Conservation (phyloP, 2,329 filamentous ascomycete species). For the Pseudodiploospora longispora region DNA sequence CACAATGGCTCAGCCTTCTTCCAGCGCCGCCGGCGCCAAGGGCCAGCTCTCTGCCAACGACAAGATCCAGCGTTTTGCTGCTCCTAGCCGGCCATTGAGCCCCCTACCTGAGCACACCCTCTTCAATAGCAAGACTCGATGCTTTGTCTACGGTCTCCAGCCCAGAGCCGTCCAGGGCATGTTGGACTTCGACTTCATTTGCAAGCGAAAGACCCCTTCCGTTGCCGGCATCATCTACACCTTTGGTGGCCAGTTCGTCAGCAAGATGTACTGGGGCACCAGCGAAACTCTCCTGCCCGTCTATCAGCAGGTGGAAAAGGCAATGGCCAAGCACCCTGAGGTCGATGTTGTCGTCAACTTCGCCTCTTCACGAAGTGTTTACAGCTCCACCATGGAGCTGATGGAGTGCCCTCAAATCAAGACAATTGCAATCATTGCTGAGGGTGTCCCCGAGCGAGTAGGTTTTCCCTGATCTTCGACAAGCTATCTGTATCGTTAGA, state of each 20-base stretch:
- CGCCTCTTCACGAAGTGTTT: slow-evolving; percentile 96
- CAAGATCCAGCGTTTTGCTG: slow-evolving; percentile 94
- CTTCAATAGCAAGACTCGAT: slow-evolving; percentile 99
- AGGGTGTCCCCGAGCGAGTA: slow-evolving; percentile 97
- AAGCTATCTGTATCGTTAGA: background rate
- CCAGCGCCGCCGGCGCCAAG: slow-evolving; percentile 42
- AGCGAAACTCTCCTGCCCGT: slow-evolving; percentile 97
- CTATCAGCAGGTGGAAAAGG: slow-evolving; percentile 91
- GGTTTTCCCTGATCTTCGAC: slow-evolving; percentile 27
- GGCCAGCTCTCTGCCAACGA: slow-evolving; percentile 74
- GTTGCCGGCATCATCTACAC: slow-evolving; percentile 99
- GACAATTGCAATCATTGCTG: slow-evolving; percentile 98
- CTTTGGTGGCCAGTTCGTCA: slow-evolving; percentile 99
- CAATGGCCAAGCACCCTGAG: slow-evolving; percentile 91
- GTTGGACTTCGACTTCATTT: slow-evolving; percentile 99
- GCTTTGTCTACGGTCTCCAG: slow-evolving; percentile 99
- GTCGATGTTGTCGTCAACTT: slow-evolving; percentile 99
- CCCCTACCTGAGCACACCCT: slow-evolving; percentile 82
- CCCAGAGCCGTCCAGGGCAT: slow-evolving; percentile 85
- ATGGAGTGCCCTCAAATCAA: slow-evolving; percentile 97
- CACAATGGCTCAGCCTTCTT: slow-evolving; percentile 44
- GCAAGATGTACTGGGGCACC: slow-evolving; percentile 99
- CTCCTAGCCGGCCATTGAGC: slow-evolving; percentile 86
- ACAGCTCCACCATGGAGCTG: slow-evolving; percentile 96
- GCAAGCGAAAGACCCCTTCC: slow-evolving; percentile 93